These are phyloP conservation scores for Arthroderma sp. DNA, from an alignment of 2,329 filamentous ascomycete genomes.

Conservation along the genomic window DNA sequence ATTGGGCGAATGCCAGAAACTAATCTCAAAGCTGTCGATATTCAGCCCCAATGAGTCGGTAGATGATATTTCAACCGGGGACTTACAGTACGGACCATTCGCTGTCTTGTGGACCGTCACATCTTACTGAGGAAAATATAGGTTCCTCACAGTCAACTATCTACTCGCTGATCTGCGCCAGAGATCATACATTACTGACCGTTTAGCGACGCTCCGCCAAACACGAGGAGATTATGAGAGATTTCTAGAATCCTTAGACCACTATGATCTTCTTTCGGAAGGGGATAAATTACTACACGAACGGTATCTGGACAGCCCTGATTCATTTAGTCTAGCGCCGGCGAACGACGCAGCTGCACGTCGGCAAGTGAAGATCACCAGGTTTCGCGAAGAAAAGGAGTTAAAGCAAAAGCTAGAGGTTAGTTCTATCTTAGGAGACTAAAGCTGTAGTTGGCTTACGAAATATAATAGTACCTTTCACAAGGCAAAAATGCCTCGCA, in stretches of 20 bases:
- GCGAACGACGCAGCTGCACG: slow-evolving; percentile 53
- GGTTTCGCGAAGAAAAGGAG: slow-evolving; percentile 74
- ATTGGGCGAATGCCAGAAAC: slow-evolving; percentile 59
- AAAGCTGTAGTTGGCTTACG: slow-evolving; percentile 17
- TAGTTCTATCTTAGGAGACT: slow-evolving; percentile 12
- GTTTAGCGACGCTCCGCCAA: slow-evolving; percentile 48
- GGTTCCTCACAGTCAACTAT: slow-evolving; percentile 64
- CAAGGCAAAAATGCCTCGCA: slow-evolving; percentile 48
- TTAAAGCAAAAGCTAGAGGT: slow-evolving; percentile 72
- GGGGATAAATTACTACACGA: slow-evolving; percentile 57
- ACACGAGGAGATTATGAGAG: slow-evolving; percentile 62
- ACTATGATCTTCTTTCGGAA: slow-evolving; percentile 58
- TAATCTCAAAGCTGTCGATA: slow-evolving; percentile 58
- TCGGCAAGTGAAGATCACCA: slow-evolving; percentile 71
- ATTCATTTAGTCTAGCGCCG: slow-evolving; percentile 59
- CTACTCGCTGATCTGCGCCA: slow-evolving; percentile 68
- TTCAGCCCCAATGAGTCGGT: slow-evolving; percentile 84
- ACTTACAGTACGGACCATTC: slow-evolving; percentile 50
- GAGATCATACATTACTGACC: slow-evolving; percentile 48
- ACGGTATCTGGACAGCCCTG: slow-evolving; percentile 57
- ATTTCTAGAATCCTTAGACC: slow-evolving; percentile 64
- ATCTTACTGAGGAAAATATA: slow-evolving; percentile 20
- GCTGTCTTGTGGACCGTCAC: slow-evolving; percentile 4
- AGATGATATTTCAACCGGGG: slow-evolving; percentile 74
- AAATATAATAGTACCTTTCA: slow-evolving; percentile 38